A percentile compares a stretch with the other conserved stretches of the same genome.
Conservation (phyloP, 768 basidiomycete genomes). For the Ephemerocybe angulata region DNA sequence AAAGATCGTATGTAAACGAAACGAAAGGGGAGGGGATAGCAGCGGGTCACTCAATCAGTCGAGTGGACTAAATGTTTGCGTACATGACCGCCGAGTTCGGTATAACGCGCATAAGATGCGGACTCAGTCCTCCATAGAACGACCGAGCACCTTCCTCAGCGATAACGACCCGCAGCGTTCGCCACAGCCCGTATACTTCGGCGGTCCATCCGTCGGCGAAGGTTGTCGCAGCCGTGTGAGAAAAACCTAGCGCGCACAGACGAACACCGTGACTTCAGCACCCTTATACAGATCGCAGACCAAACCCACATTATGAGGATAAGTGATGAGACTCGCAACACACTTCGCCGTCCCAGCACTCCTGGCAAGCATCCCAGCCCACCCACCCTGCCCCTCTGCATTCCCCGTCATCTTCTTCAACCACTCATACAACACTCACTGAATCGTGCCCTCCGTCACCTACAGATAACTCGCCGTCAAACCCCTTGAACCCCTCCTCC, state of each 20-base stretch:
- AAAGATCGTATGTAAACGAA: background rate
- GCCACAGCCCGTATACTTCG: slow-evolving; percentile 84
- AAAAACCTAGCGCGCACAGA: slow-evolving; percentile 57
- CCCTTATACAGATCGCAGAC: background rate
- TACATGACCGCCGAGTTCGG: slow-evolving; percentile 98
- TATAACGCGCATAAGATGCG: slow-evolving; percentile 94
- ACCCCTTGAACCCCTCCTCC: slow-evolving; percentile 77
- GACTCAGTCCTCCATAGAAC: slow-evolving; percentile 88
- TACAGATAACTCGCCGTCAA: slow-evolving; percentile 93
- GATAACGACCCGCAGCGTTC: slow-evolving; percentile 81
- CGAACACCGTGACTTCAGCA: slow-evolving; percentile 1
- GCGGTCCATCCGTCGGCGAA: slow-evolving; percentile 64
- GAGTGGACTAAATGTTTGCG: slow-evolving; percentile 83
- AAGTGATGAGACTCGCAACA: slow-evolving; percentile 91
- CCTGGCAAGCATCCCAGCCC: slow-evolving; percentile 79
- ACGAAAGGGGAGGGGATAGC: background rate
- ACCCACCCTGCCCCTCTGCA: slow-evolving; percentile 53
- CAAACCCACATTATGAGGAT: slow-evolving; percentile 89
- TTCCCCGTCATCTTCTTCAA: slow-evolving; percentile 67
- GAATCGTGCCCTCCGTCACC: slow-evolving; percentile 93
- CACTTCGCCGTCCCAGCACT: slow-evolving; percentile 93
- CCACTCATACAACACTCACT: slow-evolving; percentile 95
- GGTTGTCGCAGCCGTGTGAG: slow-evolving; percentile 93
- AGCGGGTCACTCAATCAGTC: slow-evolving; percentile 21
- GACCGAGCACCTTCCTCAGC: slow-evolving; percentile 86